Evolutionary conservation across 352 stramenopile genomes (phyloP).

Genomic region (Blastocystis sp.): DNA sequence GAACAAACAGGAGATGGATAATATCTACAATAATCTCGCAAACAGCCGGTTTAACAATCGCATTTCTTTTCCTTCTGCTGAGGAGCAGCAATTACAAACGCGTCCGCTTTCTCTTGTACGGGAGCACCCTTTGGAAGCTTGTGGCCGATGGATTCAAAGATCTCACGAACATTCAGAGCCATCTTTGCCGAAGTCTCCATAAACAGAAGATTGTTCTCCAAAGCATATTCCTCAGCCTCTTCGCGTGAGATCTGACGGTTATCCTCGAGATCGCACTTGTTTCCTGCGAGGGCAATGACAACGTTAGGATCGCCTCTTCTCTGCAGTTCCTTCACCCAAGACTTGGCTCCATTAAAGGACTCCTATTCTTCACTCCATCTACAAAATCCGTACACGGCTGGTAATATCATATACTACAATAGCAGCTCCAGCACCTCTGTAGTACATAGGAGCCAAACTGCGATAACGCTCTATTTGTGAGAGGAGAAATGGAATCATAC

Average conservation of each 20-base stretch:
- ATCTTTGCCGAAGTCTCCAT: conserved; percentile 99
- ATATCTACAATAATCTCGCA: conserved; percentile 32
- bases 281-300: conserved; percentile 85
- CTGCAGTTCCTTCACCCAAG: conserved; percentile 99
- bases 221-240: conserved; percentile 92
- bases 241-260: conserved; percentile 82
- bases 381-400: conserved; percentile 75
- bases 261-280: conserved; percentile 95
- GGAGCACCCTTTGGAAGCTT: conserved; percentile 54
- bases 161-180: conserved; percentile 92
- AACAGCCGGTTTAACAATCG: conserved; percentile 59
- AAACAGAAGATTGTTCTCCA: conserved; percentile 96
- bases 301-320: conserved; percentile 90
- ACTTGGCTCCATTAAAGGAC: conserved; percentile 92
- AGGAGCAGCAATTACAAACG: conserved; percentile 48
- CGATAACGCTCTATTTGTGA: conserved; percentile 81
- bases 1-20: neutral
- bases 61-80: conserved; percentile 59
- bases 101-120: conserved; percentile 11
- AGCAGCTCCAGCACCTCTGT: conserved; percentile 82
- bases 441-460: conserved; percentile 94
- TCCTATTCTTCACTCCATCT: conserved; percentile 69
- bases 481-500: conserved; percentile 64
- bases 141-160: conserved; percentile 79
- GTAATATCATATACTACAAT: conserved; percentile 94